These are phyloP conservation scores for Hyphodiscus hymeniophilus DNA, from an alignment of 495 filamentous ascomycete genomes.

Conservation along the genomic window DNA sequence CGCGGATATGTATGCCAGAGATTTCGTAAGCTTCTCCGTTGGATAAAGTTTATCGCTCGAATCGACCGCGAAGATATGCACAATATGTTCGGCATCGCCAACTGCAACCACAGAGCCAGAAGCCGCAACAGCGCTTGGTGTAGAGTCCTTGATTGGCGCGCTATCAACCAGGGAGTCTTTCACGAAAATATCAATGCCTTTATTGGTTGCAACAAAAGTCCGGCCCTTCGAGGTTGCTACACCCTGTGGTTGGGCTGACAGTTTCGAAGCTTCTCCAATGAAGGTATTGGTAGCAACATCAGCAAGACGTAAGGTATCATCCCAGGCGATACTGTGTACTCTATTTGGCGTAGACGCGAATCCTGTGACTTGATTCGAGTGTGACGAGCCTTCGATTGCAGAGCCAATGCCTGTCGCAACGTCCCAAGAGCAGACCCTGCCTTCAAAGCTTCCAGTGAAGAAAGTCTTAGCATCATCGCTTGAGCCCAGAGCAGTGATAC, in stretches of 20 bases:
- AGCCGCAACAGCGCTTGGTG: constrained; percentile 63
- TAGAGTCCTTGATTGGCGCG: constrained; percentile 35
- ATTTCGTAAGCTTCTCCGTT: constrained; percentile 38
- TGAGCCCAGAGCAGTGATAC: constrained; percentile 65
- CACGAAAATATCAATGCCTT: constrained; percentile 56
- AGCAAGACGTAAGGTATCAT: constrained; percentile 81
- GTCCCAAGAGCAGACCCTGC: constrained; percentile 78
- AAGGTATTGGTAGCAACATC: constrained; percentile 48
- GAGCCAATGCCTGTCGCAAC: constrained; percentile 54
- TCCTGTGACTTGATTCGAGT: constrained; percentile 75
- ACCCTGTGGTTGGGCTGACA: constrained; percentile 43
- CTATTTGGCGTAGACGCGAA: constrained; percentile 53
- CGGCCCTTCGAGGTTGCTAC: constrained; percentile 33
- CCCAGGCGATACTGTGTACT: constrained; percentile 86
- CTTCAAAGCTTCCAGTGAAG: constrained; percentile 88
- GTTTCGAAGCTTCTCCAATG: constrained; percentile 34
- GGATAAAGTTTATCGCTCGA: constrained; percentile 36
- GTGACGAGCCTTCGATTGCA: constrained; percentile 65
- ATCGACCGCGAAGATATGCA: constrained; percentile 56
- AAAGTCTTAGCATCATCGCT: constrained; percentile 48
- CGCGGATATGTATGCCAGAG: constrained; percentile 50
- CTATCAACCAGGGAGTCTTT: constrained; percentile 45
- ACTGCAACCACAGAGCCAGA: constrained; percentile 60
- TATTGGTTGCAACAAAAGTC: constrained; percentile 56
- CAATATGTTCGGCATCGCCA: constrained; percentile 59